Base-by-base conservation (phyloP, 768 basidiomycete species). In the Dictyophora rubrovolvata region DNA sequence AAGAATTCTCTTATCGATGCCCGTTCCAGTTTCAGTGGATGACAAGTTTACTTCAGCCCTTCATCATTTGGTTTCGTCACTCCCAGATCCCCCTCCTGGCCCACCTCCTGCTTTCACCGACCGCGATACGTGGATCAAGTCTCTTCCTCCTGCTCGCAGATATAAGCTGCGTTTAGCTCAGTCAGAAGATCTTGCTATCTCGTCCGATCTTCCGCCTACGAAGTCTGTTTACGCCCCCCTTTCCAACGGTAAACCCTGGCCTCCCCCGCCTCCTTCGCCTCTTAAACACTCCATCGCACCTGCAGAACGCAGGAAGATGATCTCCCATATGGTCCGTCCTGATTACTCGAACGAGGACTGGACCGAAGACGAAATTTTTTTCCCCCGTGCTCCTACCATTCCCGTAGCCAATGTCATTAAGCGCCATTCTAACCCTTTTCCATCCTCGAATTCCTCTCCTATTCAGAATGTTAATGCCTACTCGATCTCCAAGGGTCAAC, bases 11-110 rank as follows among this genome's bases (percentile, higher is more conserved):
- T 36, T 54, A 60, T 50, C 56, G 79, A 91, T 91, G 89, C 89
- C 89, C 75, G 89, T 90, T 77, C 87, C 89, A 64, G 87, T 87
- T 66, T 86, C 85, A 68, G 75, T 75, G 70, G 71, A 76, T 71
- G 66, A 75, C 66, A 83, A 81, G 69, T 76, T 77, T 60, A 72
- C 76, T 66, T 70, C 76, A 54, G 72, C 77, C 59, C 76, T 83
- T 64, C 78, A 79, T 63, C 74, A 76, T 62, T 70, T 84, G 68
- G 77, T 81, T 65, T 75, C 73, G 65, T 76, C 83, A 20, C 74
- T 86, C 60, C 83, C 85, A 57, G 75, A 77, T 63, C 79, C 81
- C 48, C 83, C 83, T 28, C 72, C 73, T 33, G 83, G 79, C 55
- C 81, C 81, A 17, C 85, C 84, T 8, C 79, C 86, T 42, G 81